Conservation (phyloP, 2,329 filamentous ascomycete species). For the Fusarium buharicum region DNA sequence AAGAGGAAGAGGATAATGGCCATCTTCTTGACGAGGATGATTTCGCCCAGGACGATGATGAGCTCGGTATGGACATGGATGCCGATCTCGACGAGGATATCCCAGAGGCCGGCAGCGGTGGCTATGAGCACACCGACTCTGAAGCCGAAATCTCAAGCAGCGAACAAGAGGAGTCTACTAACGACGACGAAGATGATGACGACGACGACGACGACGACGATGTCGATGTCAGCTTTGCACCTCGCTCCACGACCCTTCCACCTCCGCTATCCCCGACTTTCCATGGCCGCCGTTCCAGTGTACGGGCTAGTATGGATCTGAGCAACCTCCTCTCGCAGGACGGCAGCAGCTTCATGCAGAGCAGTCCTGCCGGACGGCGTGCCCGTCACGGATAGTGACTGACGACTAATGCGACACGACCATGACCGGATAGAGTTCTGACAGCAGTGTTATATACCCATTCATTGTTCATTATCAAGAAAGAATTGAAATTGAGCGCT, state of each 20-base stretch:
- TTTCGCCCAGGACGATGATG: slow-evolving; percentile 54
- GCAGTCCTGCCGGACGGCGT: slow-evolving; percentile 62
- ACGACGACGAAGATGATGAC: slow-evolving; percentile 51
- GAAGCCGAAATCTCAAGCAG: slow-evolving; percentile 70
- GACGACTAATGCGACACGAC: slow-evolving; percentile 27
- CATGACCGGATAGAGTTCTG: slow-evolving; percentile 12
- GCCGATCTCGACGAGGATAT: slow-evolving; percentile 78
- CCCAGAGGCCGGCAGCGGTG: slow-evolving; percentile 70
- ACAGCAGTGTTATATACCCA: slow-evolving; percentile 41
- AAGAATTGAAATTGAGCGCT: slow-evolving; percentile 32
- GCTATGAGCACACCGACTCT: slow-evolving; percentile 82
- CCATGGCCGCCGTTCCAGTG: slow-evolving; percentile 45
- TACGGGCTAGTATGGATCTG: slow-evolving; percentile 64
- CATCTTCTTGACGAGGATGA: slow-evolving; percentile 73
- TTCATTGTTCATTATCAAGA: slow-evolving; percentile 30
- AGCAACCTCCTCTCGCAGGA: slow-evolving; percentile 66
- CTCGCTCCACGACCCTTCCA: slow-evolving; percentile 49
- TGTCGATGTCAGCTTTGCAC: slow-evolving; percentile 53
- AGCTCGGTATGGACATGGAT: slow-evolving; percentile 62
- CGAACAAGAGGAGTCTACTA: slow-evolving; percentile 53
- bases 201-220: slow-evolving; percentile 47
- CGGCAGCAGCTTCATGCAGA: slow-evolving; percentile 66
- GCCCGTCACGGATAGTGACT: slow-evolving; percentile 43
- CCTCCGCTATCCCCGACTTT: slow-evolving; percentile 54
- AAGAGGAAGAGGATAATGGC: slow-evolving; percentile 66